Percentiles rank a stretch among this genome's conserved stretches.
These are phyloP conservation scores for Hygrophoropsis aurantiaca DNA, from an alignment of 768 basidiomycete genomes.

Conservation along the genomic window DNA sequence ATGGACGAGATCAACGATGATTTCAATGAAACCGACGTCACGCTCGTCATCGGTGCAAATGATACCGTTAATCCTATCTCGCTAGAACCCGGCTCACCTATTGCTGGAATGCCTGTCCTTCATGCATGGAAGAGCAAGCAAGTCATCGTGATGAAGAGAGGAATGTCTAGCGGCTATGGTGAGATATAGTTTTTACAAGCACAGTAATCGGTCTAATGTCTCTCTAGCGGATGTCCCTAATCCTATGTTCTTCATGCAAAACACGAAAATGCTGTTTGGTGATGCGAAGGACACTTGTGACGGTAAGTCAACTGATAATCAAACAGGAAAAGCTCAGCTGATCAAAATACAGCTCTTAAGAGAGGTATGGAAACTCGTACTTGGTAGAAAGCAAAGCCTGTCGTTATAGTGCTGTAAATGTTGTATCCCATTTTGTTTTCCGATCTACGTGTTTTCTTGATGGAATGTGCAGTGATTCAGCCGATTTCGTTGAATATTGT, in stretches of 20 bases:
- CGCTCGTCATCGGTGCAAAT: conserved; percentile 88
- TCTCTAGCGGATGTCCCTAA: conserved; percentile 82
- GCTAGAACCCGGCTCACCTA: conserved; percentile 80
- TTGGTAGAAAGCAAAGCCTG: conserved; percentile 2
- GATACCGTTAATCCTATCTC: conserved; percentile 93
- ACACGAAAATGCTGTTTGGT: conserved; percentile 89
- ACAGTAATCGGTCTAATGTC: conserved; percentile 2
- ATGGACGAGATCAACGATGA: conserved; percentile 97
- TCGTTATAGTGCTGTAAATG: conserved; percentile 12
- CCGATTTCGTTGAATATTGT: conserved; percentile 19
- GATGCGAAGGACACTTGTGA: conserved; percentile 92
- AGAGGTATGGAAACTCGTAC: conserved; percentile 48
- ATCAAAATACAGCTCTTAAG: conserved; percentile 48
- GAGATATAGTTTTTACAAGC: neutral
- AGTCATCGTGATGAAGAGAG: conserved; percentile 90
- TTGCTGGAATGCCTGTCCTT: conserved; percentile 90
- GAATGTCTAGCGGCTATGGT: conserved; percentile 89
- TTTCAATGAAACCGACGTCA: conserved; percentile 86
- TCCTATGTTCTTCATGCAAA: conserved; percentile 91
- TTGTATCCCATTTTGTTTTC: conserved; percentile 11
- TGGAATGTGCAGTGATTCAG: neutral
- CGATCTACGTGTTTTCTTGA: no score
- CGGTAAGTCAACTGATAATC: conserved; percentile 41
- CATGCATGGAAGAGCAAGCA: conserved; percentile 94
- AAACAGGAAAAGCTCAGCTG: neutral